A percentile compares a stretch with the other conserved stretches of the same genome.
Conservation (phyloP, 2,329 filamentous ascomycete genomes). For the Pseudogymnoascus destructans region DNA sequence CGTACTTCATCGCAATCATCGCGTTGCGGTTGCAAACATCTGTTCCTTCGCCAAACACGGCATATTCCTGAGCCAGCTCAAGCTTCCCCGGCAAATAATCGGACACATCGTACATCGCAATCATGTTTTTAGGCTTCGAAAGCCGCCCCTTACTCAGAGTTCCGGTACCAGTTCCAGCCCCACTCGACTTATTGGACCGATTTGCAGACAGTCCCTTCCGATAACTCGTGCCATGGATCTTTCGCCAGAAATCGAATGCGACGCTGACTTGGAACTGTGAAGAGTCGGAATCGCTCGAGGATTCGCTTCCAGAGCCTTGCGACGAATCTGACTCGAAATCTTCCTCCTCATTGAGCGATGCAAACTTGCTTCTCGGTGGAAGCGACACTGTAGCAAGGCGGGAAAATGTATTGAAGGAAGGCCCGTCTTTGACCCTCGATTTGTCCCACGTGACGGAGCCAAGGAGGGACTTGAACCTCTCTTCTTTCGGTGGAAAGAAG, state of each 20-base stretch:
- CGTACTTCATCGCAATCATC: slow-evolving; percentile 56
- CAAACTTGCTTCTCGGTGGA: slow-evolving; percentile 30
- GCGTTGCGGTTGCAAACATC: slow-evolving; percentile 79
- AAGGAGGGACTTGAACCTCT: slow-evolving; percentile 37
- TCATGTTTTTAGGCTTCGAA: slow-evolving; percentile 46
- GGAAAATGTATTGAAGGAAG: slow-evolving; percentile 51
- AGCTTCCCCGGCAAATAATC: slow-evolving; percentile 65
- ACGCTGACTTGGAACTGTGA: slow-evolving; percentile 21
- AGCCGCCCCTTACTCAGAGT: slow-evolving; percentile 19
- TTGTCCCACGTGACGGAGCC: slow-evolving; percentile 33
- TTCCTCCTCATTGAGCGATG: slow-evolving; percentile 24
- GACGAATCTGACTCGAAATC: slow-evolving; percentile 27
- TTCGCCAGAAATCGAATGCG: slow-evolving; percentile 21
- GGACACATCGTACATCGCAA: slow-evolving; percentile 61
- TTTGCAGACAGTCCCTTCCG: slow-evolving; percentile 23
- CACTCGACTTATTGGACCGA: slow-evolving; percentile 25
- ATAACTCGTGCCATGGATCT: slow-evolving; percentile 18
- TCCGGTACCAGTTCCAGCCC: slow-evolving; percentile 37
- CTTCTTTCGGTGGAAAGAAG: slow-evolving; percentile 56
- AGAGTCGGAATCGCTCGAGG: slow-evolving; percentile 26
- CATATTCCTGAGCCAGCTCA: slow-evolving; percentile 65
- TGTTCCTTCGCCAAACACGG: slow-evolving; percentile 70
- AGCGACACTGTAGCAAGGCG: slow-evolving; percentile 39
- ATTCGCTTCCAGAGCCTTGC: slow-evolving; percentile 23
- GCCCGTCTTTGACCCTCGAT: slow-evolving; percentile 34